Evolutionary conservation across 2,329 filamentous ascomycete genomes (phyloP).

Genomic region (Trichoderma sp.): DNA sequence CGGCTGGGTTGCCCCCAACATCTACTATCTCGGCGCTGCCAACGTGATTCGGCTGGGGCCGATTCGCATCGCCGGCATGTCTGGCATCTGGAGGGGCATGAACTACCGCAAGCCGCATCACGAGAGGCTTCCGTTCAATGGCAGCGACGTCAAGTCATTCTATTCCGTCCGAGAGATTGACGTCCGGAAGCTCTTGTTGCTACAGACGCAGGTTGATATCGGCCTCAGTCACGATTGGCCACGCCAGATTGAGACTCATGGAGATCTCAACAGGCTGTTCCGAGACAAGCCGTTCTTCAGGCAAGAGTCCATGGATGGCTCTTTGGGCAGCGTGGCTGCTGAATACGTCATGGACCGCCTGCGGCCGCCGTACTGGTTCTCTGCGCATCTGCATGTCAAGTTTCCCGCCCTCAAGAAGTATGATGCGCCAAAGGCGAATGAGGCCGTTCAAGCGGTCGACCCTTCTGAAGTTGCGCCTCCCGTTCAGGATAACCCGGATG

Average conservation of each 20-base stretch:
- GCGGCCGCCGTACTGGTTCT: constrained; percentile 86
- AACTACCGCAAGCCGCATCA: constrained; percentile 83
- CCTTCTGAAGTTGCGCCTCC: constrained; percentile 20
- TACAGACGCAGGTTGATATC: constrained; percentile 86
- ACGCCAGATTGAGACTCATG: constrained; percentile 75
- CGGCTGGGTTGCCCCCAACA: constrained; percentile 94
- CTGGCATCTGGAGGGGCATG: constrained; percentile 92
- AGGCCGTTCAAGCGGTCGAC: constrained; percentile 34
- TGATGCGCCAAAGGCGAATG: constrained; percentile 38
- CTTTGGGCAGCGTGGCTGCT: constrained; percentile 78
- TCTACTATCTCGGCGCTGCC: constrained; percentile 94
- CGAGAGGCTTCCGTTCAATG: constrained; percentile 83
- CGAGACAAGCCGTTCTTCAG: constrained; percentile 73
- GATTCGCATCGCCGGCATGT: constrained; percentile 84
- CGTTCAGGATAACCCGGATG: constrained; percentile 51
- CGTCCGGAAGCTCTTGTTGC: constrained; percentile 81
- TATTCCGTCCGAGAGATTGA: constrained; percentile 92
- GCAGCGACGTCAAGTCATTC: constrained; percentile 74
- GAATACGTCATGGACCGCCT: constrained; percentile 78
- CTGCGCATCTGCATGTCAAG: constrained; percentile 89
- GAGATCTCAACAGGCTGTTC: constrained; percentile 70
- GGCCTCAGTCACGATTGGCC: constrained; percentile 98
- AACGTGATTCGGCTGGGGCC: constrained; percentile 84
- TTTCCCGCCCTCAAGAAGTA: constrained; percentile 72
- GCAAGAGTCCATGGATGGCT: constrained; percentile 73